Percentiles rank a stretch among this genome's conserved stretches.
Evolutionary conservation across 768 basidiomycete species (phyloP).

Genomic region (Pleurotus ostreatus): DNA sequence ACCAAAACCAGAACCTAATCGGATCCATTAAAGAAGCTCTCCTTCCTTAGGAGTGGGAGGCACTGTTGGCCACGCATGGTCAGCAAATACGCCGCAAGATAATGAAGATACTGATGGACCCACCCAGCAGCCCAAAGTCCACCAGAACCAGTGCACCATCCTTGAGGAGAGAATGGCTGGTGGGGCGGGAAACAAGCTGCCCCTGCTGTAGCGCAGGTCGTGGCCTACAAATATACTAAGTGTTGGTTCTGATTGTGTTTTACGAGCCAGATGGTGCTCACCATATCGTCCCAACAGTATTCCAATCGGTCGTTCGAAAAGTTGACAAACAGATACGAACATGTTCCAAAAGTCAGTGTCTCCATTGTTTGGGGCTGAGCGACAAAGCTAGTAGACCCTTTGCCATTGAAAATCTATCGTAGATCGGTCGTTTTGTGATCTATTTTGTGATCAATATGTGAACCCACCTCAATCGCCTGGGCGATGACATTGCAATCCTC

Average conservation of each 20-base stretch:
- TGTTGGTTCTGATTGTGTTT: not conserved
- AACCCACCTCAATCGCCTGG: not conserved
- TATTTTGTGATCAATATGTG: too few species aligned
- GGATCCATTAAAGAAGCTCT: not conserved
- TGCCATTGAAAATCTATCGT: not conserved
- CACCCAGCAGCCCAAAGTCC: conserved; percentile 7
- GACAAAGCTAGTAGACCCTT: conserved; percentile 2
- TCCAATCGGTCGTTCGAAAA: not conserved
- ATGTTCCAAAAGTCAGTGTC: conserved; percentile 5
- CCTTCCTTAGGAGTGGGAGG: not conserved
- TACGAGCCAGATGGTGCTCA: not conserved
- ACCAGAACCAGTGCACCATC: not conserved
- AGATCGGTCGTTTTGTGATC: too few species aligned
- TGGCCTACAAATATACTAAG: not conserved
- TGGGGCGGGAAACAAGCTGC: conserved; percentile 9
- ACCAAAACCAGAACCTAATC: not conserved
- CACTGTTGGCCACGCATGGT: not conserved
- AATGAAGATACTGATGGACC: not conserved
- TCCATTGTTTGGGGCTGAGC: conserved; percentile 1
- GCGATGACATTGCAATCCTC: not conserved
- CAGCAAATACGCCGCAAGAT: not conserved
- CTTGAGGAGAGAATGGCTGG: conserved; percentile 7
- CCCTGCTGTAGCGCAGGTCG: conserved; percentile 3
- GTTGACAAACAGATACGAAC: conserved; percentile 4
- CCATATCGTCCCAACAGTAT: not conserved